These are phyloP conservation scores for Tulasnella sp. DNA, from an alignment of 768 basidiomycete species.

Conservation along the genomic window DNA sequence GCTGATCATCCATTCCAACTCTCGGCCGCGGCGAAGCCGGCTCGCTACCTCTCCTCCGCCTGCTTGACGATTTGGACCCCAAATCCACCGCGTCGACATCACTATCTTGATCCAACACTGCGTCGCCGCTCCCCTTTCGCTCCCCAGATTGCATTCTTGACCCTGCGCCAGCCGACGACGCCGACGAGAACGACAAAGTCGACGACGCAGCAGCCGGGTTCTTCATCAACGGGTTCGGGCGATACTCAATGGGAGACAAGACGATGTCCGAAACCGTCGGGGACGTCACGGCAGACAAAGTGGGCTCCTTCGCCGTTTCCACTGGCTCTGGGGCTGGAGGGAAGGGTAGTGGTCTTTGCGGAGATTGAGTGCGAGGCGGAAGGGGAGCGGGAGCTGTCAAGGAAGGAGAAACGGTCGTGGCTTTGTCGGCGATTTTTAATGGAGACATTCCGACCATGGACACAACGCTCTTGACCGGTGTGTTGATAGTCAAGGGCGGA, in stretches of 20 bases:
- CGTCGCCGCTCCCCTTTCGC: background rate
- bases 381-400: background rate
- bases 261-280: background rate
- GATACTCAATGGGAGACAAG: background rate
- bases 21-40: conserved; percentile 2
- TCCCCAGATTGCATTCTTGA: background rate
- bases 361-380: background rate
- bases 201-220: conserved; percentile 1
- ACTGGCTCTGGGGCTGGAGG: background rate
- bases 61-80: background rate
- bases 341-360: background rate
- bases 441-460: conserved; percentile 2
- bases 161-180: background rate
- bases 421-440: background rate
- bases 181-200: background rate
- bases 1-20: background rate
- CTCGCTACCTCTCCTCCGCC: conserved; percentile 7
- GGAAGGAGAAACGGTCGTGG: background rate
- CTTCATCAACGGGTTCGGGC: conserved; percentile 1
- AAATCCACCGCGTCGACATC: background rate
- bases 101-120: background rate
- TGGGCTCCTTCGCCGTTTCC: background rate
- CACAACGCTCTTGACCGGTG: background rate
- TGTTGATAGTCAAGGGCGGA: background rate
- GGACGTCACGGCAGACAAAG: background rate